Evolutionary conservation across 1,284 basidiomycete genomes (phyloP).

Genomic region (Vanrija humicola): DNA sequence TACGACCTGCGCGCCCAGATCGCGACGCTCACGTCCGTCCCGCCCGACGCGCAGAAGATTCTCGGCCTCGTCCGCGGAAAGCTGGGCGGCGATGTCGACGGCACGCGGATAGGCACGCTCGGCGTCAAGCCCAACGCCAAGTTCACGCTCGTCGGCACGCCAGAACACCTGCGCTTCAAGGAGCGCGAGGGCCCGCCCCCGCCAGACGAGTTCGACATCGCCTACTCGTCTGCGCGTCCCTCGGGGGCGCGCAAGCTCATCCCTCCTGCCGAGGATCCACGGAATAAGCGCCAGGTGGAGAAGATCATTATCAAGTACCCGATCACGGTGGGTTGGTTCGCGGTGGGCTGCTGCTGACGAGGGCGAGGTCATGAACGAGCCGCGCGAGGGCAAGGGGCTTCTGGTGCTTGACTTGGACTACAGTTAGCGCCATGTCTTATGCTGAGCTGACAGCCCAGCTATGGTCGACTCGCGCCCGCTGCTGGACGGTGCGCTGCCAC

Average conservation of each 20-base stretch:
- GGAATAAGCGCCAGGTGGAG: constrained; percentile 71
- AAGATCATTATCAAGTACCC: constrained; percentile 65
- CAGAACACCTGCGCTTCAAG: constrained; percentile 74
- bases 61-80: constrained; percentile 64
- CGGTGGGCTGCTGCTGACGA: neutral
- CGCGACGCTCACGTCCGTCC: constrained; percentile 70
- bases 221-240: constrained; percentile 56
- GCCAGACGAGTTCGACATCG: constrained; percentile 69
- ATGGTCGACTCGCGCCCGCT: constrained; percentile 79
- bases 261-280: constrained; percentile 64
- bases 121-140: constrained; percentile 66
- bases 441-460: constrained; percentile 50
- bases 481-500: constrained; percentile 69
- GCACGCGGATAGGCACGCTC: constrained; percentile 25
- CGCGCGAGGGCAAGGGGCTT: constrained; percentile 69
- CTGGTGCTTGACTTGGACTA: constrained; percentile 87
- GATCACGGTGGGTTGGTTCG: constrained; percentile 35
- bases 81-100: constrained; percentile 67
- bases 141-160: constrained; percentile 76
- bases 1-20: constrained; percentile 52
- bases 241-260: constrained; percentile 56
- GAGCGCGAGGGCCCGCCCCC: constrained; percentile 53
- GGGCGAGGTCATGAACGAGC: constrained; percentile 65
- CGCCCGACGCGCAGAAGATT: constrained; percentile 82
- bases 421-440: constrained; percentile 52